Base-by-base conservation (phyloP, 2,329 filamentous ascomycete species). In the Trichoderma sp. region DNA sequence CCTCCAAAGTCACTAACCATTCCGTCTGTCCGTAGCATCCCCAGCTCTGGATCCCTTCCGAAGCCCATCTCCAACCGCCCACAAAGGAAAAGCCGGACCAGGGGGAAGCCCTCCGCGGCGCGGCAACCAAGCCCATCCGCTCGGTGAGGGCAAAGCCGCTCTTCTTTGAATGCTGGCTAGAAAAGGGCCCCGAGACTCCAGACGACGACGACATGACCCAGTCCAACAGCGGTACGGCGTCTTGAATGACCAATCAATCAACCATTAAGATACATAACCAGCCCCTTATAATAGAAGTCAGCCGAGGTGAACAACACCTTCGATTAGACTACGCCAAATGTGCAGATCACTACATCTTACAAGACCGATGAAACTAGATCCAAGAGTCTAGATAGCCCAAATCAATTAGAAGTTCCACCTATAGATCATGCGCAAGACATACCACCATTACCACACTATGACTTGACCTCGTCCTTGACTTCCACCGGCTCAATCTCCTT, bases 111-210 rank as follows among this genome's bases (percentile, higher is more conserved):
- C 68, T 80, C 2, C 76, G 76, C 6, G 79, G 78, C 5, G 73
- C 74, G 3, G 79, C 74, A 54, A 84, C 82, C 10, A 82, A 75
- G 1, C 79, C 85, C 12, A 73, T 88, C 43, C 81, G 85, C 41
- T 78, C 83, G 5, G 82, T 87, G 1, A 80, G 81, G 65, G 81
- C 87, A 58, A 81, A 88, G 52, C 80, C 88, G 68, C 71, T 91
- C 63, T 81, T 89, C 77, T 81, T 89, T 74, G 88, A 90, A 80
- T 82, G 89, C 79, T 80, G 89, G 87, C 74, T 90, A 69, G 79
- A 91, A 75, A 71, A 74, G 30, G 67, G 67, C 43, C 26, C 34
- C 34, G 34, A 39, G 34, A 10, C 34, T 3, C 34, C 34, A 12
- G 19, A 63, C 59, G 39, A 45, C 44, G 24, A 51, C 59, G 3